Evolutionary conservation across 148 eudicot species (phyloP).

Genomic region (Silene latifolia): DNA sequence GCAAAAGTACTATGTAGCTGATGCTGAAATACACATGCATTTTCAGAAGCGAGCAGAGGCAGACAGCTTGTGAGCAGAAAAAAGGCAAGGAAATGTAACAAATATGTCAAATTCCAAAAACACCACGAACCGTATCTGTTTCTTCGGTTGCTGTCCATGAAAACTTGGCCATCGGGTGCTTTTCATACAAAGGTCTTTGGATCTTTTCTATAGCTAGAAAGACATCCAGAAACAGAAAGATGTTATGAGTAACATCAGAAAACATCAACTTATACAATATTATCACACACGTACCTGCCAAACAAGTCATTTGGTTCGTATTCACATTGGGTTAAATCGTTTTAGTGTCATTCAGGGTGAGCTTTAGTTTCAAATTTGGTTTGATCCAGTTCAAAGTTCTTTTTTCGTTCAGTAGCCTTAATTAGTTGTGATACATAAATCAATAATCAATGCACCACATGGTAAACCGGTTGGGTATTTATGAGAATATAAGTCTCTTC

Average conservation of each 20-base stretch:
- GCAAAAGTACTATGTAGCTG: neutral
- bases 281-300: neutral
- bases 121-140: slow-evolving; percentile 65
- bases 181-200: slow-evolving; percentile 72
- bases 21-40: neutral
- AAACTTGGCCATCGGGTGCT: slow-evolving; percentile 91
- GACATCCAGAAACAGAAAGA: slow-evolving; percentile 14
- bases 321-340: too few species aligned
- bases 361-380: neutral
- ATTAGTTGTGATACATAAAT: neutral
- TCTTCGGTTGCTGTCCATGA: slow-evolving; percentile 86
- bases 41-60: neutral
- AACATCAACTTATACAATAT: neutral
- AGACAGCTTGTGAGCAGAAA: neutral
- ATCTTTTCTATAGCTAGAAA: slow-evolving; percentile 66
- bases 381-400: neutral
- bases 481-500: neutral
- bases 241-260: slow-evolving; percentile 2
- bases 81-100: neutral
- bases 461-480: neutral
- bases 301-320: too few species aligned
- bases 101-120: neutral
- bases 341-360: too few species aligned
- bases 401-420: neutral
- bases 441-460: neutral